phyloP scores from a whole-genome alignment of 257 asterid species.

The Jacaranda copaia region DNA sequence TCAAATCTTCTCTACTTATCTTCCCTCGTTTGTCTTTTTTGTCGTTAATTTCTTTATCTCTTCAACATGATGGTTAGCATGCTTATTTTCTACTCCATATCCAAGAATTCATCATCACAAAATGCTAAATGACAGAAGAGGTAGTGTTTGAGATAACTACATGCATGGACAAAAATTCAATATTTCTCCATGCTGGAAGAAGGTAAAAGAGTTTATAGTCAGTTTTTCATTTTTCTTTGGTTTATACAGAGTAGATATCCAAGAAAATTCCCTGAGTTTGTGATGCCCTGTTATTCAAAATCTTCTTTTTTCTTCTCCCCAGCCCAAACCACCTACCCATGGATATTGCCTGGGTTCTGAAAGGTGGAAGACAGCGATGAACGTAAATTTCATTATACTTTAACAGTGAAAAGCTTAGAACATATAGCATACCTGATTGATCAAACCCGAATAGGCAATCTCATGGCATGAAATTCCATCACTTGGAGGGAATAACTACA shows the following conservation, averaged over 20 bases:
- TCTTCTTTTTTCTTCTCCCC: not conserved
- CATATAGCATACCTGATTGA: slow-evolving; percentile 44
- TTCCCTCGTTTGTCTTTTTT: not conserved
- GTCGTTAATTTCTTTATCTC: not conserved
- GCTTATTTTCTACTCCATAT: not conserved
- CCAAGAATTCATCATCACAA: not conserved
- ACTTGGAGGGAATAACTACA: slow-evolving; percentile 55
- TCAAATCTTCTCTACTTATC: not conserved
- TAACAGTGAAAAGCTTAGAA: slow-evolving; percentile 3
- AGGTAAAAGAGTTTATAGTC: not conserved
- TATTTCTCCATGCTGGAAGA: not conserved
- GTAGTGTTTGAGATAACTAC: not conserved
- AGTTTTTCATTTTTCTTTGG: not conserved
- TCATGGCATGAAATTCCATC: slow-evolving; percentile 43
- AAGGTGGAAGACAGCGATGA: not conserved
- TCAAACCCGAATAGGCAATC: slow-evolving; percentile 36
- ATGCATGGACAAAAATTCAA: not conserved
- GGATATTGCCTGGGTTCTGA: not conserved
- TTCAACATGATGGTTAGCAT: not conserved
- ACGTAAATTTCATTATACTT: not conserved
- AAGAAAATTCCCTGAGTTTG: not conserved
- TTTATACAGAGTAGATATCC: not conserved
- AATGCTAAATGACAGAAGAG: no score
- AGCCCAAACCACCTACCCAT: not conserved
- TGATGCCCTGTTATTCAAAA: not conserved